Conservation (phyloP, 768 basidiomycete genomes). For the Chlorophyllum brunneum region DNA sequence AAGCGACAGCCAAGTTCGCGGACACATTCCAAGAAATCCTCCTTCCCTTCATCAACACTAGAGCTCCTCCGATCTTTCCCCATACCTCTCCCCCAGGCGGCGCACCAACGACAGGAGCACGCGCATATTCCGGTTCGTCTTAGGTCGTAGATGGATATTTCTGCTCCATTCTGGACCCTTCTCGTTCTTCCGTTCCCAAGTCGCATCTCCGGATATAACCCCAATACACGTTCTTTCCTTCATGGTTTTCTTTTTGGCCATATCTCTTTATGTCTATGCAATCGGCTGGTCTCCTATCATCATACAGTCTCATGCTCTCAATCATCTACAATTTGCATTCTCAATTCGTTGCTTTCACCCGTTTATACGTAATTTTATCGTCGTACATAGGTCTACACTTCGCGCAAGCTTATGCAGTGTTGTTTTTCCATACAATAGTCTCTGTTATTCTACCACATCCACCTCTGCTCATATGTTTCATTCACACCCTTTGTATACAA, state of each 20-base stretch:
- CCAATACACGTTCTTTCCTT: not conserved
- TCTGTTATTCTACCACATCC: not conserved
- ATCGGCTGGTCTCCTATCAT: constrained; percentile 6
- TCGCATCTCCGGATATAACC: too few relatives aligned
- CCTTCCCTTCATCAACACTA: constrained; percentile 33
- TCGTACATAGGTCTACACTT: not conserved
- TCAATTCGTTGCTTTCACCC: constrained; percentile 6
- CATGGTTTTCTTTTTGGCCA: not conserved
- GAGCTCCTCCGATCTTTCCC: constrained; percentile 49
- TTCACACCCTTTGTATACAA: too few relatives aligned
- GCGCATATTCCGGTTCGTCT: constrained; percentile 11
- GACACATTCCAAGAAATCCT: constrained; percentile 14
- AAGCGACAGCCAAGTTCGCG: constrained; percentile 11
- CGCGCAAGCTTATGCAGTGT: not conserved
- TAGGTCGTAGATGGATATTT: not conserved
- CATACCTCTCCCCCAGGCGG: constrained; percentile 30
- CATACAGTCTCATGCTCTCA: constrained; percentile 8
- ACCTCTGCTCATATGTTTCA: too few relatives aligned
- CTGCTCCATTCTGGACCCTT: not conserved
- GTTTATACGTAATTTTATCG: constrained; percentile 12
- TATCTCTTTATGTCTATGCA: constrained; percentile 7
- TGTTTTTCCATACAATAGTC: constrained; percentile 1
- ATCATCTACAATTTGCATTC: constrained; percentile 3
- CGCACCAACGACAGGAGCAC: constrained; percentile 19
- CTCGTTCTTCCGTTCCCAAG: too few relatives aligned